A percentile compares a stretch with the other conserved stretches of the same genome.
phyloP scores from a whole-genome alignment of 768 basidiomycete species.

The Trametes gibbosa region DNA sequence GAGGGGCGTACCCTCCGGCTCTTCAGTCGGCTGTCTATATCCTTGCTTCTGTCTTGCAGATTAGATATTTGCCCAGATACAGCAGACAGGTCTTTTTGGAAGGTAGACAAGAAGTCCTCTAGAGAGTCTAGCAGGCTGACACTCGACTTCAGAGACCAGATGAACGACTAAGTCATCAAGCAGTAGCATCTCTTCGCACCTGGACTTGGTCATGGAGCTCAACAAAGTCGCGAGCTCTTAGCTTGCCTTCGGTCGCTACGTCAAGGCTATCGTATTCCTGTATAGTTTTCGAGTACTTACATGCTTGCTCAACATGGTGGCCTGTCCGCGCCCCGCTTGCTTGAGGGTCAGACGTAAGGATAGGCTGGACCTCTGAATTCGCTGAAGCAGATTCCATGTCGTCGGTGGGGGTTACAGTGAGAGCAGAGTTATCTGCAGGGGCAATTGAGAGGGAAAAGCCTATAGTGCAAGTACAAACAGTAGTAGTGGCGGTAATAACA shows the following conservation, averaged over 20 bases:
- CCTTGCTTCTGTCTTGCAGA: constrained; percentile 84
- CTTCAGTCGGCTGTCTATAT: constrained; percentile 84
- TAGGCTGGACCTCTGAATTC: no score
- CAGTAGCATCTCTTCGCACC: constrained; percentile 38
- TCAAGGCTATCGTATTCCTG: neutral
- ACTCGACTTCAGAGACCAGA: constrained; percentile 60
- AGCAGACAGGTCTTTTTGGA: constrained; percentile 89
- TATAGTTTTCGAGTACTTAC: neutral
- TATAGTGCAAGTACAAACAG: no score
- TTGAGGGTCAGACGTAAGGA: neutral
- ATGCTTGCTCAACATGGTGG: constrained; percentile 2
- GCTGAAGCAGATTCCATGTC: no score
- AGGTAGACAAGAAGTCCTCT: constrained; percentile 89
- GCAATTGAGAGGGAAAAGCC: no score
- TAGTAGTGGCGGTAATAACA: no score
- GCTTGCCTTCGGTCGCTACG: constrained; percentile 17
- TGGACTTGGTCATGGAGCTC: constrained; percentile 92
- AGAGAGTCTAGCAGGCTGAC: constrained; percentile 82
- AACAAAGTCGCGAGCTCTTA: constrained; percentile 61
- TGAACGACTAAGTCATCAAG: neutral
- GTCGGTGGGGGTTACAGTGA: no score
- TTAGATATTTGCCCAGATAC: constrained; percentile 97
- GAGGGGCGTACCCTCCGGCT: constrained; percentile 69
- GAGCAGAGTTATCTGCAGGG: no score
- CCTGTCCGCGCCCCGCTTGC: neutral